phyloP scores from a whole-genome alignment of 768 basidiomycete species.

The Kwoniella shandongensis region DNA sequence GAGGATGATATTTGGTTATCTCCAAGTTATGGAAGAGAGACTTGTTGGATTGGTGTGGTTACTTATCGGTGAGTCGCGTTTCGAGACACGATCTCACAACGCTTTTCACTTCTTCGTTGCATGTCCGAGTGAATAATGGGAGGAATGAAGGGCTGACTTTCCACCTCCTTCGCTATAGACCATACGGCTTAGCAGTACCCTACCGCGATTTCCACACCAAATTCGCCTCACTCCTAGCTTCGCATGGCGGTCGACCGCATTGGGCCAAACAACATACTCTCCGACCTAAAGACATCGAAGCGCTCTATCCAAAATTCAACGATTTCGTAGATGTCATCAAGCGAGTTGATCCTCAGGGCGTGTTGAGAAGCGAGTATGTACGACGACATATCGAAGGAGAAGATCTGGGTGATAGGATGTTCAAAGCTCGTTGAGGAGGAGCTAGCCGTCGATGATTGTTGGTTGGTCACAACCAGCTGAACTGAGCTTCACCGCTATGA shows the following conservation, averaged over 20 bases:
- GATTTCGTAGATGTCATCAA: conserved; percentile 70
- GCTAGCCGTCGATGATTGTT: neutral
- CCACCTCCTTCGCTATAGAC: conserved; percentile 59
- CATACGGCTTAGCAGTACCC: conserved; percentile 78
- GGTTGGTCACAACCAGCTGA: no score
- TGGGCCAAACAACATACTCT: conserved; percentile 92
- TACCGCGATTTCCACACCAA: conserved; percentile 73
- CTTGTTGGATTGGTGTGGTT: conserved; percentile 96
- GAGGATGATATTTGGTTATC: conserved; percentile 92
- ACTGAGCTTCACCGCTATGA: no score
- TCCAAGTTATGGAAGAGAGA: conserved; percentile 74
- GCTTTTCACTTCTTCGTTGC: conserved; percentile 2
- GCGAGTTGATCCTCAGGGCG: conserved; percentile 64
- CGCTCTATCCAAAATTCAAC: conserved; percentile 76
- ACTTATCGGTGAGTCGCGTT: conserved; percentile 76
- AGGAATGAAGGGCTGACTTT: conserved; percentile 8
- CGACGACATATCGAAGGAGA: conserved; percentile 79
- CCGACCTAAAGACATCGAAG: conserved; percentile 63
- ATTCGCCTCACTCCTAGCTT: conserved; percentile 70
- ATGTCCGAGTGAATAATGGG: no score
- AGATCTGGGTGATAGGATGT: conserved; percentile 57
- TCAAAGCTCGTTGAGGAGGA: conserved; percentile 52
- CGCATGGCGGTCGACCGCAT: conserved; percentile 80
- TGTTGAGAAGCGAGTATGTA: conserved; percentile 86
- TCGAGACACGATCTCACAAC: neutral